Base-by-base conservation (phyloP, 768 basidiomycete species). In the Trametopsis cervina region DNA sequence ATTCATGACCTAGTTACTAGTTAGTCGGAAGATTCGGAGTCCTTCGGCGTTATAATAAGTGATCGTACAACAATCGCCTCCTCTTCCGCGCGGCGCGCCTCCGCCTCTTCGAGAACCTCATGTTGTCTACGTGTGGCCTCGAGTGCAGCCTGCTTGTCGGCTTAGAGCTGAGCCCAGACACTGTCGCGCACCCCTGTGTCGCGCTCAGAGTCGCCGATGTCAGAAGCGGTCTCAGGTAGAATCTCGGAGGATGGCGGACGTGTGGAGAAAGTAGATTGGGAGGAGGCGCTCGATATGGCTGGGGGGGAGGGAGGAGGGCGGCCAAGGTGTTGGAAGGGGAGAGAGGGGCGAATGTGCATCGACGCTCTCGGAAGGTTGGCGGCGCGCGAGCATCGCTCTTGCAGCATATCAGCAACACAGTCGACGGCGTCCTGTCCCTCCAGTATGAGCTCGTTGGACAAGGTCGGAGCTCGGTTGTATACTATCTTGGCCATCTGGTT, bases 131-230 rank as follows among this genome's bases (percentile, higher is more conserved):
- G 44, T 18, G 52, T 62, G 3, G 58, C 65, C 0, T 55, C 61
- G 38, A 60, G 64, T 44, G 61, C 65, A 4, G 63, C 65, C 40
- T 54, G 51, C 48, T 67, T 69, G 54, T 69, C 72, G 3, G 35
- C 54, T 51, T 78, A 71, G 0, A 83, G 62, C 51, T 76, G 66
- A 9, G 53, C 22, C 83, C 83, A 83, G 10, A 71, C 58, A 1
- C 56, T 58, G 57, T 84, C 77, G 0, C 70, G 56, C 4, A 83
- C 77, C 0, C 75, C 82, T 17, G 68, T 40, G 58, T 83, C 82
- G 20, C 77, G 54, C 0, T 17, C 54, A 3, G n/a, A n/a, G n/a
- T 44, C 44, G 3, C 11, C 1, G 3, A 24, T 50, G 37, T 27
- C 47, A 3, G 33, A 43, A 42, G 17, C 17, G 4, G 45, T 53